Evolutionary conservation across 805 yeast species (phyloP), one percentile per base, ranked within the genome.

Genomic region (Diddensiella santjacobensis): DNA sequence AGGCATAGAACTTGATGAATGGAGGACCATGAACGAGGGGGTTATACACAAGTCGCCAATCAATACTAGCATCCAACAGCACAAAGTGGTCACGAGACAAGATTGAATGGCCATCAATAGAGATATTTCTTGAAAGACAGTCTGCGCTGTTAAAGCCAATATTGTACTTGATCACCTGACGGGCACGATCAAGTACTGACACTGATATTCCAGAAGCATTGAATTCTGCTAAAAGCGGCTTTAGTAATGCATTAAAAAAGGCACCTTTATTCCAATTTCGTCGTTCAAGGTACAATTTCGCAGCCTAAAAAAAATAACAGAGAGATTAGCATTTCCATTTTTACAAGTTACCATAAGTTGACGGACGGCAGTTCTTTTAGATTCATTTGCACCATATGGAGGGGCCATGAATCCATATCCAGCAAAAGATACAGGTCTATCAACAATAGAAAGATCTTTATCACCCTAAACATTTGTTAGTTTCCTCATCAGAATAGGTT

Each of bases 51-150:
- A 82, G 75, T 60, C 95, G 70, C 93, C 95, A 85, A 59, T 85
- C 95, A 30, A 67, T 66, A 3, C 79, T 62, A 2, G 89, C 81
- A 61, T 84, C 86, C 3, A 72, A 60, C 4, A 85, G 55, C 2
- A 79, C 67, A 46, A 85, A 76, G 51, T 73, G 71, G 1, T 72
- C 80, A 4, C 69, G 62, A 0, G 89, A 81, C 30, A 85, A 64
- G 1, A 85, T 71, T 0, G 88, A 71, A 65, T 85, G 91, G 5
- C 80, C 80, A 60, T 85, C 93, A 40, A 85, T 63, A 4, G 88
- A 80, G 1, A 80, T 66, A 18, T 63, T 65, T 45, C 87, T 69
- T 10, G 80, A 80, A 43, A 80, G 72, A 48, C 72, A 78, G n/a
- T 64, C 69, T 47, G 75, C 64, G 3, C 72, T 73, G 13, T 13